Percentiles rank a stretch among this genome's conserved stretches.
phyloP scores from a whole-genome alignment of 495 filamentous ascomycete genomes.

The Baudoinia panamericana region DNA sequence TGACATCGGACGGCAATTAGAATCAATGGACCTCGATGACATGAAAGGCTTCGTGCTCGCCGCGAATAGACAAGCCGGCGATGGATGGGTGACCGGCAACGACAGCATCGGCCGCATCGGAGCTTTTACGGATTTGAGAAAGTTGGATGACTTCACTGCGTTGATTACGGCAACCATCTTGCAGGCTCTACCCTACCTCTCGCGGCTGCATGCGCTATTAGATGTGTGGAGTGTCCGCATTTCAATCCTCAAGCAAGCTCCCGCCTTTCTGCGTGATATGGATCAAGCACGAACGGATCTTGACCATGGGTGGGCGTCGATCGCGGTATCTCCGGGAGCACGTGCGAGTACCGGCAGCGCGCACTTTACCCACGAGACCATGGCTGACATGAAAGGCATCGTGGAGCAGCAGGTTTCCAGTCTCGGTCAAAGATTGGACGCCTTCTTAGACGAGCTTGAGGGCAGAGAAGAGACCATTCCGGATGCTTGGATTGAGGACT shows the following conservation, averaged over 20 bases:
- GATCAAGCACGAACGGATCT: slow-evolving; percentile 32
- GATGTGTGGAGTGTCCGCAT: slow-evolving; percentile 66
- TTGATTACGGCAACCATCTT: slow-evolving; percentile 79
- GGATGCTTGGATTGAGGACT: slow-evolving; percentile 70
- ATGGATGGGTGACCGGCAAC: slow-evolving; percentile 39
- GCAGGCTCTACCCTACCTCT: slow-evolving; percentile 72
- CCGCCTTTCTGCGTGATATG: slow-evolving; percentile 55
- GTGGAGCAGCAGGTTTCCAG: slow-evolving; percentile 56
- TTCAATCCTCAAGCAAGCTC: slow-evolving; percentile 55
- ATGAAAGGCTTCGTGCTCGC: slow-evolving; percentile 79
- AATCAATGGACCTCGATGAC: slow-evolving; percentile 72
- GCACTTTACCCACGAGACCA: slow-evolving; percentile 12
- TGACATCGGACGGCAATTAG: slow-evolving; percentile 63
- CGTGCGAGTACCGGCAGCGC: neutral
- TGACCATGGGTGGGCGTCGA: slow-evolving; percentile 44
- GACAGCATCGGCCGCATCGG: slow-evolving; percentile 34
- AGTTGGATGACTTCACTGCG: slow-evolving; percentile 74
- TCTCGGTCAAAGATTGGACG: slow-evolving; percentile 62
- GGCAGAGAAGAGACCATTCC: slow-evolving; percentile 71
- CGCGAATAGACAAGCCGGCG: slow-evolving; percentile 52
- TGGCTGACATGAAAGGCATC: slow-evolving; percentile 27
- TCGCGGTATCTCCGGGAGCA: slow-evolving; percentile 14
- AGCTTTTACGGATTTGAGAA: slow-evolving; percentile 30
- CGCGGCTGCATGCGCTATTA: slow-evolving; percentile 53
- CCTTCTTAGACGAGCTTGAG: slow-evolving; percentile 72